Evolutionary conservation across 306 rosid species (phyloP).

Genomic region (Vigna hirtella): DNA sequence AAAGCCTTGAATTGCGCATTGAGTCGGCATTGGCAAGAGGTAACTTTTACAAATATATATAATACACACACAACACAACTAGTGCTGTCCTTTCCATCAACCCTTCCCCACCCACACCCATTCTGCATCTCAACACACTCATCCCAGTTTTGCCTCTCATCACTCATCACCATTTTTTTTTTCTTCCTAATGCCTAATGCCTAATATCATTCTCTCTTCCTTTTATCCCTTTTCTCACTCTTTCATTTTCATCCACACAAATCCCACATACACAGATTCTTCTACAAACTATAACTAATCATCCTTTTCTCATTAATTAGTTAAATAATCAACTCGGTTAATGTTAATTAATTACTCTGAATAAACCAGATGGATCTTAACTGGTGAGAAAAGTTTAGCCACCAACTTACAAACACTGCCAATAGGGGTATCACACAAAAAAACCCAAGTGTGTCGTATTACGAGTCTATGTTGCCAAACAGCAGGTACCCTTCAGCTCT

Average conservation of each 20-base stretch:
- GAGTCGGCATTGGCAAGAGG: constrained; percentile 27
- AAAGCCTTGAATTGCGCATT: constrained; percentile 47
- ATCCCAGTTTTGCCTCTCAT: constrained; percentile 34
- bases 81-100: constrained; percentile 39
- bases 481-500: constrained; percentile 26
- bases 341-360: not conserved
- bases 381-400: not conserved
- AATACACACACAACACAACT: constrained; percentile 1
- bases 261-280: not conserved
- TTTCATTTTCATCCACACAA: constrained; percentile 3
- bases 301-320: too few species aligned
- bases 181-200: not conserved
- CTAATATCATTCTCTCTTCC: not conserved
- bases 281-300: not conserved
- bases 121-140: constrained; percentile 33
- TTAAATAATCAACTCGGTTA: too few species aligned
- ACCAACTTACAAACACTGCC: constrained; percentile 5
- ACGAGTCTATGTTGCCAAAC: constrained; percentile 3
- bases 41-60: constrained; percentile 23
- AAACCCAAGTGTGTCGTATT: constrained; percentile 18
- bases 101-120: constrained; percentile 20
- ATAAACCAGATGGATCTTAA: constrained; percentile 4
- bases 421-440: not conserved
- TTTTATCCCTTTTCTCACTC: constrained; percentile 17
- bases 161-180: constrained; percentile 23